Evolutionary conservation across 768 basidiomycete genomes (phyloP).

Genomic region (Ramaria rubella): DNA sequence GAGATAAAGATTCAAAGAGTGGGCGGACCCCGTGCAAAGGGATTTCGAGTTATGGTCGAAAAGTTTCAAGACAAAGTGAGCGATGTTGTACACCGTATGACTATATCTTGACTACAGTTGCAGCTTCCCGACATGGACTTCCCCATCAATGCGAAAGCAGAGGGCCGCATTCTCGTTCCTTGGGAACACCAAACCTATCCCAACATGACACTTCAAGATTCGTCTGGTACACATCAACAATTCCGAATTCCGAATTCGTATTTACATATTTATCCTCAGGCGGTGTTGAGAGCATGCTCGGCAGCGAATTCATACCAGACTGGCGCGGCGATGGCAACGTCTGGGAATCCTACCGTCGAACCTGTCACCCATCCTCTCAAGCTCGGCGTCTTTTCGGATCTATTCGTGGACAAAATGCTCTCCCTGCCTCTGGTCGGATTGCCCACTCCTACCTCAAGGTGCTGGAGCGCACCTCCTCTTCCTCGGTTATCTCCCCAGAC

Average conservation of each 20-base stretch:
- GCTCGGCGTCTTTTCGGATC: slow-evolving; percentile 83
- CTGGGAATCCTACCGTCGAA: slow-evolving; percentile 92
- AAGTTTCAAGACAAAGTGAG: slow-evolving; percentile 60
- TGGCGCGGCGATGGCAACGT: slow-evolving; percentile 81
- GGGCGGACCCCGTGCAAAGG: slow-evolving; percentile 62
- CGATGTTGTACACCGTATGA: slow-evolving; percentile 3
- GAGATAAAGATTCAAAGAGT: slow-evolving; percentile 37
- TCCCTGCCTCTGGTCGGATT: background rate
- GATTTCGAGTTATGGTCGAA: slow-evolving; percentile 69
- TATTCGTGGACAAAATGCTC: slow-evolving; percentile 37
- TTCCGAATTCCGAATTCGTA: slow-evolving; percentile 1
- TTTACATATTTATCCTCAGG: slow-evolving; percentile 23
- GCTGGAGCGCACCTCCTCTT: background rate
- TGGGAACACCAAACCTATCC: slow-evolving; percentile 77
- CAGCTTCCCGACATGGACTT: slow-evolving; percentile 94
- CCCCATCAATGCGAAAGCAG: slow-evolving; percentile 88
- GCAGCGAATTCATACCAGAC: slow-evolving; percentile 67
- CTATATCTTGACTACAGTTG: slow-evolving; percentile 2
- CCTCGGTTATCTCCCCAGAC: slow-evolving; percentile 28
- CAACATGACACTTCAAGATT: slow-evolving; percentile 51
- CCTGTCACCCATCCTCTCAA: slow-evolving; percentile 70
- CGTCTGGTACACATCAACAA: slow-evolving; percentile 23
- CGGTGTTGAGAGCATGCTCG: slow-evolving; percentile 49
- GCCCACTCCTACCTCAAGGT: background rate
- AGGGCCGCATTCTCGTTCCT: slow-evolving; percentile 87